Base-by-base conservation (phyloP, 1,284 basidiomycete species). In the Ganoderma lingzhi region DNA sequence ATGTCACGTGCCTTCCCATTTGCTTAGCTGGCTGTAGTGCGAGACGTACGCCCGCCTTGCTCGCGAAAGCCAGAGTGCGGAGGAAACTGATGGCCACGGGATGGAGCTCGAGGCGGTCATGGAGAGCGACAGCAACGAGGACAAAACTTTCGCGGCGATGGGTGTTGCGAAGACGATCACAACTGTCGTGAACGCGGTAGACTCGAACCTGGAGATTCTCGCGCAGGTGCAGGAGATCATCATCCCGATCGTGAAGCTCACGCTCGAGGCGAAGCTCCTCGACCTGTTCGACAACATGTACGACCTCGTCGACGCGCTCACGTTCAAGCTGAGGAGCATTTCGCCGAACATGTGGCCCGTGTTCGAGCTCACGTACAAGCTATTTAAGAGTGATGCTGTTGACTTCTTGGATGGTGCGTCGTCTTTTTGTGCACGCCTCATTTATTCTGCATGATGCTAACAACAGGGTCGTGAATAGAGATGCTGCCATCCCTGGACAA, bases 401-500 rank as follows among this genome's bases (percentile, higher is more conserved):
- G 95, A 96, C 81, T 97, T 95, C 84, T 84, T 96, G 66, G 93
- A 95, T 73, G 93, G 93, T 91, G 66, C 61, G 84, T 70, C 12
- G n/a, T 58, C 28, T 56, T 62, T 28, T 62, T n/a, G 19, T 28
- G 35, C 35, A 19, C 17, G 42, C 12, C 23, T 28, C 12, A 28
- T 2, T 14, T 19, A 28, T 2, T 53, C 48, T 53, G 1, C 23
- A 14, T 39, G 41, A 39, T 58, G 2, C 44, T 58, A 48, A 71
- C 63, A 48, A 37, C 28, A 14, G 6, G n/a, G 8, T 12, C 35
- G n/a, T 37, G 35, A 19, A 10, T 75, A 93, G 96, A 97, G 79
- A 96, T 96, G 94, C 86, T 96, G 56, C 93, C 94, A 9, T 91
- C 93, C 3, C 82, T 97, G 66, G 95, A 96, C 84, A 97, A 97